Base-by-base conservation (phyloP, 2,329 filamentous ascomycete genomes). In the Aspergillus fijiensis region DNA sequence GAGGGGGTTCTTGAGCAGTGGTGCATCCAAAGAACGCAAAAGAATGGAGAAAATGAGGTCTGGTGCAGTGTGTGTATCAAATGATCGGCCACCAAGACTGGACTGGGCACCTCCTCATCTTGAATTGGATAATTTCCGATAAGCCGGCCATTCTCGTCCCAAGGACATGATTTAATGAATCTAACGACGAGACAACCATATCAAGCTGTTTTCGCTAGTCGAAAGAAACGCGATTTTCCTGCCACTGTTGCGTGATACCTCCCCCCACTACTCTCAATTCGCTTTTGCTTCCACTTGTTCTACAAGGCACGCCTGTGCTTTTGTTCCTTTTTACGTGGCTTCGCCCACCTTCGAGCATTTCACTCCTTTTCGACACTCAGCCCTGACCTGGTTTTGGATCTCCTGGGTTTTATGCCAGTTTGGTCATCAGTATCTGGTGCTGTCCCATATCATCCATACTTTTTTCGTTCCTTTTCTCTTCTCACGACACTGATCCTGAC, bases 41-140 rank as follows among this genome's bases (percentile, higher is more conserved):
- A 68, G 65, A 25, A 63, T 72, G 25, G 72, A 75, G 27, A 66
- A 65, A 10, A 64, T 69, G 55, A 71, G 67, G 21, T 60, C 70
- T 25, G 59, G 63, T 10, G 60, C 63, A n/a, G 66, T 74, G 4
- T 76, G 66, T 42, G 66, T 74, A 33, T 69, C 69, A 19, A 64
- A 62, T 31, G 72, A 76, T 48, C 66, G 66, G 33, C 70, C 75
- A 1, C 75, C 75, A 19, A 71, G 67, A 53, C 63, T 77, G 59
- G 70, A 76, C 61, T 77, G 74, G 75, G 61, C 71, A 33, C 75
- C 74, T 6, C 75, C 75, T 12, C 70, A 75, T 55, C 63, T 77
- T 50, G 72, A 76, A 52, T 59, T 76, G 49, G 67, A 65, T 57
- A 66, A 72, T 31, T 63, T 74, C 21, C 65, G 64, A 21, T 72